phyloP scores from a whole-genome alignment of 345 rosid genomes.

The Euphorbia lathyris region DNA sequence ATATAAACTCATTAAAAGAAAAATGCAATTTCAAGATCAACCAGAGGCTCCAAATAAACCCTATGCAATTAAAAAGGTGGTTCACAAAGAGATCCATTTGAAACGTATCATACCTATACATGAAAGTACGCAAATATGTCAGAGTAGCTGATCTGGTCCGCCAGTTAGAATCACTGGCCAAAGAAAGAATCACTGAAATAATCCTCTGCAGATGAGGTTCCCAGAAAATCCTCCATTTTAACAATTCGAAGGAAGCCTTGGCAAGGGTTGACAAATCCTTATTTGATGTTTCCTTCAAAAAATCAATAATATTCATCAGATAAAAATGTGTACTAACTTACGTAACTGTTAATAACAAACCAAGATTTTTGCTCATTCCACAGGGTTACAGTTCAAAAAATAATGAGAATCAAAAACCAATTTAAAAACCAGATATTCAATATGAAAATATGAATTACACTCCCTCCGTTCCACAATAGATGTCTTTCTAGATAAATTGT shows the following conservation, averaged over 20 bases:
- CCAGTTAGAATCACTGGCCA: constrained; percentile 84
- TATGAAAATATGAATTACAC: no score
- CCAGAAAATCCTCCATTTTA: constrained; percentile 85
- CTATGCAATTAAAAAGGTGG: not conserved
- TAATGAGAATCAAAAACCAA: not conserved
- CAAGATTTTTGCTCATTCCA: not conserved
- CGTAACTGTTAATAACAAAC: not conserved
- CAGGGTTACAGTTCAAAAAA: not conserved
- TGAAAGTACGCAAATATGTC: constrained; percentile 86
- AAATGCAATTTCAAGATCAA: not conserved
- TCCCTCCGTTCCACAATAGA: no score
- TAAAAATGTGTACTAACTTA: constrained; percentile 1
- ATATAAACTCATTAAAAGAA: not conserved
- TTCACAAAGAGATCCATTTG: not conserved
- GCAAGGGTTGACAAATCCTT: constrained; percentile 95
- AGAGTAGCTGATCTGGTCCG: constrained; percentile 92
- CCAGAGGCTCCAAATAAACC: not conserved
- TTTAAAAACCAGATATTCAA: not conserved
- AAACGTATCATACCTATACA: constrained; percentile 70
- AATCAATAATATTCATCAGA: constrained; percentile 21
- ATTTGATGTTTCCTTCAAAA: constrained; percentile 86
- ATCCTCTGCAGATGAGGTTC: constrained; percentile 78
- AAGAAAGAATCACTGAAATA: constrained; percentile 63
- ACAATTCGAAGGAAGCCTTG: constrained; percentile 89
- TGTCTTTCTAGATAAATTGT: no score